Conservation (phyloP, 768 basidiomycete genomes). For the Hemileccinum rubropunctum region DNA sequence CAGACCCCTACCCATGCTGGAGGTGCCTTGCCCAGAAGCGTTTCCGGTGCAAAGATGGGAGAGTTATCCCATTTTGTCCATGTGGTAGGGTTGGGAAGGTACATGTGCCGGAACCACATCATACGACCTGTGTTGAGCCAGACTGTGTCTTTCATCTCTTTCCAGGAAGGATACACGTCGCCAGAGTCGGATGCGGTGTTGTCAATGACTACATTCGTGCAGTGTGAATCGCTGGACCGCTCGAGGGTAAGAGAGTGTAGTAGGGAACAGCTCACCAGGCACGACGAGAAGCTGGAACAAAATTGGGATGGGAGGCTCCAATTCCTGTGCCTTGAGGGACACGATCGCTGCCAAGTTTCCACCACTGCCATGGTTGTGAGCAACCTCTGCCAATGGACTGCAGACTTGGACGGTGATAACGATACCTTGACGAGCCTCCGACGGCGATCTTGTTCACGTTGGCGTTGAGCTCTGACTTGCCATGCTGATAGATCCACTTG, state of each 20-base stretch:
- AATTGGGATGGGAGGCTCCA: slow-evolving; percentile 50
- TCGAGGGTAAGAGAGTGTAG: no score
- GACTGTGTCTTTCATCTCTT: slow-evolving; percentile 52
- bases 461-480: slow-evolving; percentile 42
- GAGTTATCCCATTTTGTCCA: slow-evolving; percentile 67
- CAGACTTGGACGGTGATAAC: background rate
- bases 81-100: slow-evolving; percentile 60
- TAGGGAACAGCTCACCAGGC: slow-evolving; percentile 35
- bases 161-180: slow-evolving; percentile 48
- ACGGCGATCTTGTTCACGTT: slow-evolving; percentile 59
- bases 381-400: background rate
- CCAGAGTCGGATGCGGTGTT: slow-evolving; percentile 54
- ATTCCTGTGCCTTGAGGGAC: slow-evolving; percentile 56
- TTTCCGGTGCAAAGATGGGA: slow-evolving; percentile 64
- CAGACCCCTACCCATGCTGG: slow-evolving; percentile 60
- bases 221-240: background rate
- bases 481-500: slow-evolving; percentile 55
- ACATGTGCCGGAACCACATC: slow-evolving; percentile 69
- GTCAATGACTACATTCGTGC: slow-evolving; percentile 45
- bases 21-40: slow-evolving; percentile 48
- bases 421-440: slow-evolving; percentile 68
- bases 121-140: slow-evolving; percentile 62
- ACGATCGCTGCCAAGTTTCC: slow-evolving; percentile 68
- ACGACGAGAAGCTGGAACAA: slow-evolving; percentile 68
- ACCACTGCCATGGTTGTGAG: slow-evolving; percentile 41